These are phyloP conservation scores for Holtermanniella nyarrowii DNA, from an alignment of 768 basidiomycete species.

Conservation along the genomic window DNA sequence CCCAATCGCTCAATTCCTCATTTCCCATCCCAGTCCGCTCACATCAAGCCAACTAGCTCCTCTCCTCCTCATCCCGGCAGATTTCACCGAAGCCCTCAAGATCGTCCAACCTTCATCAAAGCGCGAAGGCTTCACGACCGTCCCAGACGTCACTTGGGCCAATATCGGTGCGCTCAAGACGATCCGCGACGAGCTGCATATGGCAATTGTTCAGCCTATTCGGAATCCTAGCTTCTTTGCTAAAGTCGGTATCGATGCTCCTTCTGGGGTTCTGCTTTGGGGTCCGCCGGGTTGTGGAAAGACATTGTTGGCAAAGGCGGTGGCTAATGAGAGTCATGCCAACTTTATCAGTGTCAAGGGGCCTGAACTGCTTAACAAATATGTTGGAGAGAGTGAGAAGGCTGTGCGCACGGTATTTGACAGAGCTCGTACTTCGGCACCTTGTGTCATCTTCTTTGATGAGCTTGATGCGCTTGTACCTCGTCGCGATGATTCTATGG, in stretches of 20 bases:
- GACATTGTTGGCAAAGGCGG: conserved; percentile 93
- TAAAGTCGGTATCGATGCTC: conserved; percentile 76
- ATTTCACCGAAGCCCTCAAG: conserved; percentile 71
- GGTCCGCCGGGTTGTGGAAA: conserved; percentile 98
- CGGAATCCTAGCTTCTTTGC: conserved; percentile 77
- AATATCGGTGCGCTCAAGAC: conserved; percentile 85
- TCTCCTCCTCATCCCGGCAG: conserved; percentile 65
- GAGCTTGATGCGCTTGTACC: conserved; percentile 98
- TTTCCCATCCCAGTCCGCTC: conserved; percentile 71
- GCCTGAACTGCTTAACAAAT: conserved; percentile 95
- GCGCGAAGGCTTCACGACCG: conserved; percentile 94
- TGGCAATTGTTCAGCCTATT: conserved; percentile 96
- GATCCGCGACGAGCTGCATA: conserved; percentile 82
- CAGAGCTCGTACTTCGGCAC: conserved; percentile 81
- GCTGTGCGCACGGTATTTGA: conserved; percentile 92
- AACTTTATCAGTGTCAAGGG: conserved; percentile 99
- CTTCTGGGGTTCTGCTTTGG: conserved; percentile 94
- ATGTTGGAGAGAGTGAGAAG: conserved; percentile 92
- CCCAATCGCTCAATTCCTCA: conserved; percentile 83
- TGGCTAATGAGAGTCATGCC: conserved; percentile 87
- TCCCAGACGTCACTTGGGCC: conserved; percentile 89
- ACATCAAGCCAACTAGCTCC: conserved; percentile 67
- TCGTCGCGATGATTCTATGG: conserved; percentile 75
- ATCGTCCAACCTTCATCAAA: conserved; percentile 92
- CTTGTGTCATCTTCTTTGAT: conserved; percentile 99